These are phyloP conservation scores for Pseudogymnoascus sp. DNA, from an alignment of 2,329 filamentous ascomycete genomes.

Conservation along the genomic window DNA sequence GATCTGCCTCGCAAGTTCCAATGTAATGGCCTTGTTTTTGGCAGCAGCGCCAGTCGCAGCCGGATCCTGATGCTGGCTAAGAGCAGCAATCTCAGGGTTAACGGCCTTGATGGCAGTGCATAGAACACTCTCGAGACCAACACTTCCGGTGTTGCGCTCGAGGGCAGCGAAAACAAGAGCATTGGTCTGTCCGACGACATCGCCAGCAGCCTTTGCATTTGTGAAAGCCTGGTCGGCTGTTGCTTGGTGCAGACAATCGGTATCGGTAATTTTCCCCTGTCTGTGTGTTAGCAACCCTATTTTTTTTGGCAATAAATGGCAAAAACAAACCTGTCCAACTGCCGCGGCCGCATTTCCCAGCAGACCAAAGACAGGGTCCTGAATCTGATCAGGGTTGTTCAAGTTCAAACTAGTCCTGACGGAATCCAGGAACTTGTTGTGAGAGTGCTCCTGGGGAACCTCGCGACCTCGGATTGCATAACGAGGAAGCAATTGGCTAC, in stretches of 20 bases:
- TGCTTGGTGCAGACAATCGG: constrained; percentile 54
- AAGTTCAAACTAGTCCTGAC: constrained; percentile 40
- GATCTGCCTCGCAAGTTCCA: constrained; percentile 55
- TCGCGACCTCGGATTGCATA: constrained; percentile 36
- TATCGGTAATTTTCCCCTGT: constrained; percentile 42
- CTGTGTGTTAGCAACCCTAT: not conserved
- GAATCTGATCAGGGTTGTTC: constrained; percentile 45
- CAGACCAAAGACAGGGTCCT: constrained; percentile 45
- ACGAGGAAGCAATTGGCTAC: constrained; percentile 18
- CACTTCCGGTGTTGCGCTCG: constrained; percentile 55
- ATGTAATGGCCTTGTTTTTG: constrained; percentile 55
- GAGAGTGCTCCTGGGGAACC: constrained; percentile 53
- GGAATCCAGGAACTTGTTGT: constrained; percentile 43
- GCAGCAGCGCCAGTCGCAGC: constrained; percentile 50
- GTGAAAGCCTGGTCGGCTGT: constrained; percentile 56
- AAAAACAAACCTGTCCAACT: constrained; percentile 30
- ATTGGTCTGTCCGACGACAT: constrained; percentile 46
- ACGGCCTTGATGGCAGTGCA: constrained; percentile 51
- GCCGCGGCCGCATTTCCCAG: constrained; percentile 47
- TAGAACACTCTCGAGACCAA: constrained; percentile 51
- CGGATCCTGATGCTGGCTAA: constrained; percentile 63
- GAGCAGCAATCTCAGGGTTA: constrained; percentile 60
- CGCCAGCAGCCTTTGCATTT: constrained; percentile 50
- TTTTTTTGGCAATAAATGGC: not conserved
- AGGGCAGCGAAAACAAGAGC: constrained; percentile 49